These are phyloP conservation scores for Globisporangium alternatum DNA, from an alignment of 352 stramenopile genomes.

Conservation along the genomic window DNA sequence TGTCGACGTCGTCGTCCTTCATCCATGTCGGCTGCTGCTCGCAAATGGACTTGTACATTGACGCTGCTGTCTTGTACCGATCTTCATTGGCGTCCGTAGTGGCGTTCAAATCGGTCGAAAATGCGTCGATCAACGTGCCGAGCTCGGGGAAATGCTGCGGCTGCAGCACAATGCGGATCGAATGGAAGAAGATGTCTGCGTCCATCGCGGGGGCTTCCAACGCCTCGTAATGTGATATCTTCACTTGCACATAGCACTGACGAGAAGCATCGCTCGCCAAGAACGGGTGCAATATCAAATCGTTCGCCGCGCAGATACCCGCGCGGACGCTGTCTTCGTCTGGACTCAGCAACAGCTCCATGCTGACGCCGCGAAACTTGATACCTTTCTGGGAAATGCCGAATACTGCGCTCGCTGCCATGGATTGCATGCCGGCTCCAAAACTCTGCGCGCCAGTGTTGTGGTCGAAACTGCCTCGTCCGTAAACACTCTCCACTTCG, in stretches of 20 bases:
- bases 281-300: constrained; percentile 62
- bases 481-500: constrained; percentile 74
- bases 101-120: constrained; percentile 26
- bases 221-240: constrained; percentile 75
- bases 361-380: constrained; percentile 79
- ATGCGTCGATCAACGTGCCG: constrained; percentile 66
- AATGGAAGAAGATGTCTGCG: constrained; percentile 82
- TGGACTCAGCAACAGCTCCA: constrained; percentile 72
- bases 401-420: constrained; percentile 76
- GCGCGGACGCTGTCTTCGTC: constrained; percentile 35
- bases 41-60: constrained; percentile 79
- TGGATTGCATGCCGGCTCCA: constrained; percentile 56
- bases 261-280: constrained; percentile 58
- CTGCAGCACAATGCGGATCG: constrained; percentile 72
- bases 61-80: constrained; percentile 27
- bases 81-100: constrained; percentile 19
- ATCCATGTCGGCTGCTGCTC: constrained; percentile 62
- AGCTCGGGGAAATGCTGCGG: constrained; percentile 79
- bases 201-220: constrained; percentile 71
- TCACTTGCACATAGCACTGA: constrained; percentile 82
- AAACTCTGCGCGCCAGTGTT: constrained; percentile 34
- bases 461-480: constrained; percentile 35
- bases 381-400: constrained; percentile 84
- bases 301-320: constrained; percentile 25
- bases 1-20: constrained; percentile 34